A percentile compares a stretch with the other conserved stretches of the same genome.
Conservation (phyloP, 129 eudicot species). For the Tagetes patula region DNA sequence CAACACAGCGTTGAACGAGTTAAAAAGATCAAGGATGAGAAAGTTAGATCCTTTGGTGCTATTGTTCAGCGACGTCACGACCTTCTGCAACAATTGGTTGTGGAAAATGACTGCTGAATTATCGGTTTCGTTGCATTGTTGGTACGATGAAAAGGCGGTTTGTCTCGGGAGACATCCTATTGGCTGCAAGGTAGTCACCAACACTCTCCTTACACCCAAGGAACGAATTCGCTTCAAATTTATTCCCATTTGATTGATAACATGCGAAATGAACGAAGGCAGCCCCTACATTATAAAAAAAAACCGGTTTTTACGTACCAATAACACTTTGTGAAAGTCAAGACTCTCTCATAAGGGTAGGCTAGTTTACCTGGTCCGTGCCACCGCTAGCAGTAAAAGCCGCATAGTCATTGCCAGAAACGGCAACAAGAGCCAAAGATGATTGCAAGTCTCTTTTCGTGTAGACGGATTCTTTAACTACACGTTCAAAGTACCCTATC, state of each 20-base stretch:
- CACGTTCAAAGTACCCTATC: slow-evolving; percentile 46
- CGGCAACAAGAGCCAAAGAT: slow-evolving; percentile 59
- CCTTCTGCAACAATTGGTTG: slow-evolving; percentile 56
- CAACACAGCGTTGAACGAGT: slow-evolving; percentile 49
- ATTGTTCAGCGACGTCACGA: slow-evolving; percentile 53
- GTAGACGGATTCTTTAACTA: slow-evolving; percentile 43
- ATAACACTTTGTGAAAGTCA: neutral
- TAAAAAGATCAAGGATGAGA: slow-evolving; percentile 60
- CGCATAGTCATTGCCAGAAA: slow-evolving; percentile 77
- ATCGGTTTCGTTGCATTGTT: slow-evolving; percentile 56
- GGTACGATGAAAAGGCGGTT: slow-evolving; percentile 43
- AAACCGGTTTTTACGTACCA: neutral
- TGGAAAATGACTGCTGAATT: slow-evolving; percentile 49
- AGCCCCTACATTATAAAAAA: slow-evolving; percentile 39
- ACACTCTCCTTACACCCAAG: slow-evolving; percentile 53
- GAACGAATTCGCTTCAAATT: slow-evolving; percentile 45
- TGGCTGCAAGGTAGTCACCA: slow-evolving; percentile 55
- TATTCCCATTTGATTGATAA: slow-evolving; percentile 53
- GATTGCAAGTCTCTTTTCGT: slow-evolving; percentile 47
- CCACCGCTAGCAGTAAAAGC: slow-evolving; percentile 45
- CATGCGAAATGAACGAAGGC: slow-evolving; percentile 46
- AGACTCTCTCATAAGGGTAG: neutral
- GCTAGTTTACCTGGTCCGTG: slow-evolving; percentile 41
- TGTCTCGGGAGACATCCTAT: slow-evolving; percentile 71
- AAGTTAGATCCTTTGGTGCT: slow-evolving; percentile 35